phyloP scores from a whole-genome alignment of 1,284 basidiomycete genomes.

The Pseudozyma thailandica region DNA sequence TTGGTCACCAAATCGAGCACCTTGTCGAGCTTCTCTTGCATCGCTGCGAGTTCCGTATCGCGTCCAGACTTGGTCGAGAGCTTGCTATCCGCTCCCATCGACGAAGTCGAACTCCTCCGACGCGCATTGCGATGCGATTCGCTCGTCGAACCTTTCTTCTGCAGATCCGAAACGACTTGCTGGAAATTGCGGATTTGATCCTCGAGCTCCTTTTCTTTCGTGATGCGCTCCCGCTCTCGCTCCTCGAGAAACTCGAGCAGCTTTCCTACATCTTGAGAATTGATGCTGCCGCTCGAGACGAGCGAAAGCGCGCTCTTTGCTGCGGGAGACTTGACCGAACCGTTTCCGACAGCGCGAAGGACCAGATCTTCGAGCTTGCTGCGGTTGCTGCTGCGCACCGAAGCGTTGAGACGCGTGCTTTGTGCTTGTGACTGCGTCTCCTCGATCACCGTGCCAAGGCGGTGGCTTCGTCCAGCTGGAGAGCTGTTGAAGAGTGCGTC shows the following conservation, averaged over 20 bases:
- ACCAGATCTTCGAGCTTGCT: constrained; percentile 31
- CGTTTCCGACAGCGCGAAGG: constrained; percentile 12
- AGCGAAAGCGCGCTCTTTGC: constrained; percentile 30
- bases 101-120: constrained; percentile 15
- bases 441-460: constrained; percentile 55
- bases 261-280: constrained; percentile 48
- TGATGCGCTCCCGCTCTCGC: constrained; percentile 39
- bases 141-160: constrained; percentile 37
- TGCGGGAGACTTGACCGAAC: constrained; percentile 17
- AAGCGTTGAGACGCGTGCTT: constrained; percentile 37
- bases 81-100: constrained; percentile 27
- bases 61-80: constrained; percentile 14
- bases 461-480: constrained; percentile 12
- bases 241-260: constrained; percentile 55
- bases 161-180: constrained; percentile 43
- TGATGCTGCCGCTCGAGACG: constrained; percentile 49
- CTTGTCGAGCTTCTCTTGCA: constrained; percentile 58
- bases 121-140: constrained; percentile 17
- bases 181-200: constrained; percentile 53
- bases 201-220: constrained; percentile 49
- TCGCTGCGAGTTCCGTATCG: constrained; percentile 47
- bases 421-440: constrained; percentile 57
- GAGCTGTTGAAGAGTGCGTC: constrained; percentile 26
- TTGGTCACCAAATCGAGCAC: constrained; percentile 55
- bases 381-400: constrained; percentile 31